Evolutionary conservation across 352 stramenopile genomes (phyloP).

Genomic region (Lagenidium giganteum): DNA sequence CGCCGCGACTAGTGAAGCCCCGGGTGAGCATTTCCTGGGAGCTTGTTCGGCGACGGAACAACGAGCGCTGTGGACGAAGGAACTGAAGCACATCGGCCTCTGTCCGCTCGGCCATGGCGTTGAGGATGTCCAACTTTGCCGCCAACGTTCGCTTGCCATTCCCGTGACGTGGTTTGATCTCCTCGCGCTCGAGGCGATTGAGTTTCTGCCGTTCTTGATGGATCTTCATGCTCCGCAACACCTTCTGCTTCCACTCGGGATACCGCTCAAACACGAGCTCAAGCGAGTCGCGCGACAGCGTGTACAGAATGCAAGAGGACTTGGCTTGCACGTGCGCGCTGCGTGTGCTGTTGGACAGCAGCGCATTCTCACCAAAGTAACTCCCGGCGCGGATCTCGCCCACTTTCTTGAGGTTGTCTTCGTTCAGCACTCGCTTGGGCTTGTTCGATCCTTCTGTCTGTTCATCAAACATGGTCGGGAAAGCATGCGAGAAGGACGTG

Average conservation of each 20-base stretch:
- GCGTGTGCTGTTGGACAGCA: conserved; percentile 20
- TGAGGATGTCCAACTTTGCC: neutral
- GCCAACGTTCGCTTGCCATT: conserved; percentile 11
- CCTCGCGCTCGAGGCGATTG: conserved; percentile 11
- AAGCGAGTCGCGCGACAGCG: conserved; percentile 21
- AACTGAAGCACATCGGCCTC: too few species aligned
- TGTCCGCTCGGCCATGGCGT: too few species aligned
- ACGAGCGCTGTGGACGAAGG: neutral
- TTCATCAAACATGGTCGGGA: too few species aligned
- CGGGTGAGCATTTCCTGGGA: neutral
- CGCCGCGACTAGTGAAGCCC: neutral
- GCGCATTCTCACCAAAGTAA: conserved; percentile 24
- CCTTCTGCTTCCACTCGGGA: conserved; percentile 26
- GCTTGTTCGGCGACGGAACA: neutral
- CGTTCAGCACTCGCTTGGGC: too few species aligned
- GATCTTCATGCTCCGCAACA: conserved; percentile 22
- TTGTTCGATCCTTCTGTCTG: too few species aligned
- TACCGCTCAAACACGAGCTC: conserved; percentile 29
- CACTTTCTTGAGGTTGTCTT: conserved; percentile 14
- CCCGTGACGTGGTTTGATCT: conserved; percentile 13
- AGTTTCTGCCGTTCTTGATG: conserved; percentile 19
- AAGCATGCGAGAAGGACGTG: neutral
- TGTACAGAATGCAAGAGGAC: conserved; percentile 29
- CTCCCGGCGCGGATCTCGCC: conserved; percentile 18
- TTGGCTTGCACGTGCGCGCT: conserved; percentile 23